Base-by-base conservation (phyloP, 257 asterid genomes). In the Cordia subcordata region DNA sequence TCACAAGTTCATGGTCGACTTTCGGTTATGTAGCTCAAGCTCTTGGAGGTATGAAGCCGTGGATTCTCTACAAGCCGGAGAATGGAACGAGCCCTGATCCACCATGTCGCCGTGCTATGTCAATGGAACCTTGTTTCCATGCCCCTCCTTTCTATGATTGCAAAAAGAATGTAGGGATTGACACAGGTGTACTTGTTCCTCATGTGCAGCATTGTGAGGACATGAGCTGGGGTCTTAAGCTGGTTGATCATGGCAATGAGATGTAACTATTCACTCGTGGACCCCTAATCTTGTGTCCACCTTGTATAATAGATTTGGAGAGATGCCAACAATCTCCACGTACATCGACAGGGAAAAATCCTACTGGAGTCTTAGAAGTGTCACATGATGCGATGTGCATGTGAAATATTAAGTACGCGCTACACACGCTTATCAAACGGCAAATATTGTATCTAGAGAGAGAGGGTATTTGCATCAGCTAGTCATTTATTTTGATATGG, bases 1-100 rank as follows among this genome's bases (percentile, higher is more conserved):
- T 81, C 6, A 88, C 92, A 10, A 88, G 92, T 53, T 75, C 85
- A 19, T 81, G 85, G 89, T 85, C 94, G 12, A 88, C 94, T 23
- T 88, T 85, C n/a, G 96, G 94, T 5, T 88, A 85, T 62, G 93
- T 88, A 54, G 96, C 94, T 44, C 94, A 87, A 46, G 87, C 92
- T 39, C 86, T 85, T 10, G 95, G 94, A 49, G 92, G 92, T 33
- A 8, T 88, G 58, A 75, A 66, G 77, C 89, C 94, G 0, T 88
- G 92, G 94, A 83, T 88, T 67, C 69, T 88, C 10, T 68, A 77
- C 75, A 77, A 77, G 81, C 75, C 90, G 3, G 81, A 75, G 19
- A 83, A 85, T 57, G 37, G 11, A 33, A 74, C 78, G 15, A 70
- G 70, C 2, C 88, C 88, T 0, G 66, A 88, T 17, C 96, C 85